A percentile compares a stretch with the other conserved stretches of the same genome.
phyloP scores from a whole-genome alignment of 2,329 filamentous ascomycete genomes.

The Exophiala mesophila region DNA sequence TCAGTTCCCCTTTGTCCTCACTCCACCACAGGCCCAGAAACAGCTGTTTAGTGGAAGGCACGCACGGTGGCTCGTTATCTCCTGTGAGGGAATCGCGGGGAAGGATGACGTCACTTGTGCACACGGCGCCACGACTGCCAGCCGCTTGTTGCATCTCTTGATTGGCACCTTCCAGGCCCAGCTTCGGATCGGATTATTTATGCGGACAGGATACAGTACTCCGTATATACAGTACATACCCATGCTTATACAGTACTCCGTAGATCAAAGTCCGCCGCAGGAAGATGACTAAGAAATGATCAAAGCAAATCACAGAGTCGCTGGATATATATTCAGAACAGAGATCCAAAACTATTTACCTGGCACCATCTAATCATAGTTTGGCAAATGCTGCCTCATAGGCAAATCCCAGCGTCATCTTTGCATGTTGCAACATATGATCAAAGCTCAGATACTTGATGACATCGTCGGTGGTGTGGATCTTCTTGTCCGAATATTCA shows the following conservation, averaged over 20 bases:
- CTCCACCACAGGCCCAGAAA: no score
- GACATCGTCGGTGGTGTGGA: conserved; percentile 68
- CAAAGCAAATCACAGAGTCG: not conserved
- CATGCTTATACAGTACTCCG: no score
- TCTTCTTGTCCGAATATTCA: conserved; percentile 60
- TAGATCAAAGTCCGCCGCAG: not conserved
- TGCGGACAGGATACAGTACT: no score
- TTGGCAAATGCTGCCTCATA: conserved; percentile 79
- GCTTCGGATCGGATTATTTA: no score
- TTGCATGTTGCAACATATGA: conserved; percentile 88
- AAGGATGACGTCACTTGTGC: conserved; percentile 5
- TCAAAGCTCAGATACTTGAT: conserved; percentile 71
- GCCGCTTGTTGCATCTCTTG: not conserved
- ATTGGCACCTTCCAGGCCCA: no score
- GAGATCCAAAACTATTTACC: not conserved
- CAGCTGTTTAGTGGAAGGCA: no score
- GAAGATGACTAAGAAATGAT: not conserved
- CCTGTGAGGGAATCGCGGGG: conserved; percentile 2
- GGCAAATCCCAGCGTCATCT: conserved; percentile 74
- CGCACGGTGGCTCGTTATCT: no score
- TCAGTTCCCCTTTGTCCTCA: not conserved
- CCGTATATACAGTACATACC: no score
- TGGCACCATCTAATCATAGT: conserved; percentile 45
- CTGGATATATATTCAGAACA: not conserved
- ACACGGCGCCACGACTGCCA: not conserved